Base-by-base conservation (phyloP, 306 rosid species). In the Lablab purpureus region DNA sequence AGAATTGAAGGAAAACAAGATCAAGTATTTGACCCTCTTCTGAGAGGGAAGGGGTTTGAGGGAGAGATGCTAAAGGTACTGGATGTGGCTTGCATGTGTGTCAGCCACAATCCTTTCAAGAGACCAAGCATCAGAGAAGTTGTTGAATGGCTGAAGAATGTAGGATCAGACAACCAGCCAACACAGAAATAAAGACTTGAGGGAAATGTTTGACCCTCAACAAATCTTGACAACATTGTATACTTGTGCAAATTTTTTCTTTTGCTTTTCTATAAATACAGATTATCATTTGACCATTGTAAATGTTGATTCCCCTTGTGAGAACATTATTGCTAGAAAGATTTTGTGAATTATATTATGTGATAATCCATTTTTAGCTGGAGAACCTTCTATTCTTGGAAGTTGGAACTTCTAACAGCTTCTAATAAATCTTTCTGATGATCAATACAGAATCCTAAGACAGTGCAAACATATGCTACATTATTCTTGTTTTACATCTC, bases 1-100 rank as follows among this genome's bases (percentile, higher is more conserved):
- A 91, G 90, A 66, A 82, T 40, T 36, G 97, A 89, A 82, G 97
- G 90, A 32, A 92, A 94, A 80, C 92, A 90, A 21, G 90, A 90
- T 28, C 87, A 90, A 82, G 89, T 92, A 18, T 91, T 89, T 52
- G 93, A 94, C 74, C 85, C 97, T 59, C 59, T 83, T 80, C 80
- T 94, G 56, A 89, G 81, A 79, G 97, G 91, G 55, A 92, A 89
- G 10, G 92, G 93, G 10, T 91, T 78, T 81, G 97, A 92, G 79
- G 91, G 79, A 49, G 87, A 94, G 88, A 91, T 94, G 93, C 74
- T 87, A 50, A 87, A 87, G 88, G 97, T 92, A 11, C 92, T 94
- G 15, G 95, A 94, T 74, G 88, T 91, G 80, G 98, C 97, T 22
- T 94, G 94, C 85, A 76, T 92, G 93, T 94, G 98, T 84, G 89